Percentiles rank a stretch among this genome's conserved stretches.
phyloP scores from a whole-genome alignment of 2,329 filamentous ascomycete species.

The Fusarium clavum region DNA sequence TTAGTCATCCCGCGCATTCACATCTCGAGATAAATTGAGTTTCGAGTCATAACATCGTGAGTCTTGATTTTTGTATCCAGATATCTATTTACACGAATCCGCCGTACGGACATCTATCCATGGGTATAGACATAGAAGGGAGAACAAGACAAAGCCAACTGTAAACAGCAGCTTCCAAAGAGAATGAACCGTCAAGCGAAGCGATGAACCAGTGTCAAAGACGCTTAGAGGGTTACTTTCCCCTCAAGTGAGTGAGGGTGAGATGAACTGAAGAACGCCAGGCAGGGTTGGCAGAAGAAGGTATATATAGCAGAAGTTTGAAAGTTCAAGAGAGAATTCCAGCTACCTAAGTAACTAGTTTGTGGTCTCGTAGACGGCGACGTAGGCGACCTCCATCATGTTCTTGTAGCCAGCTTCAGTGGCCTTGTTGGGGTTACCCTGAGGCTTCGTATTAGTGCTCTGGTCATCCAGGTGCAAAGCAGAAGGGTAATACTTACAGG shows the following conservation, averaged over 20 bases:
- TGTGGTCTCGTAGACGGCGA: constrained; percentile 53
- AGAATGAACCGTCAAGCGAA: constrained; percentile 2
- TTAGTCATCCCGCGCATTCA: not conserved
- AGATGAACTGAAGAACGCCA: constrained; percentile 14
- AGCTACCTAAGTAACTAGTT: constrained; percentile 15
- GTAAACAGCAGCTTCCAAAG: not conserved
- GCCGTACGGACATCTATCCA: not conserved
- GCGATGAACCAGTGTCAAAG: constrained; percentile 5
- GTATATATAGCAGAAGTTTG: constrained; percentile 11
- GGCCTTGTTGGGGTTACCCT: constrained; percentile 51
- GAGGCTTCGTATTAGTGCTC: constrained; percentile 2
- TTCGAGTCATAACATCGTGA: constrained; percentile 30
- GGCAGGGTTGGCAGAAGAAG: not conserved
- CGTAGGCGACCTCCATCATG: constrained; percentile 57
- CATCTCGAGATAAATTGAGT: not conserved
- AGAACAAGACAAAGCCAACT: constrained; percentile 17
- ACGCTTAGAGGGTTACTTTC: not conserved
- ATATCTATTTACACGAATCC: constrained; percentile 30
- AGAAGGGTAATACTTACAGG: constrained; percentile 47
- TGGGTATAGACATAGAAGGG: constrained; percentile 19
- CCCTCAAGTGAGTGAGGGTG: not conserved
- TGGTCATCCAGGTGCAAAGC: not conserved
- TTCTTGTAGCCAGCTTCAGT: constrained; percentile 53
- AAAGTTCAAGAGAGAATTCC: not conserved
- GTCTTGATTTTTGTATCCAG: constrained; percentile 20